phyloP scores from a whole-genome alignment of 2,329 filamentous ascomycete species.

The Lasiodiplodia citricola region DNA sequence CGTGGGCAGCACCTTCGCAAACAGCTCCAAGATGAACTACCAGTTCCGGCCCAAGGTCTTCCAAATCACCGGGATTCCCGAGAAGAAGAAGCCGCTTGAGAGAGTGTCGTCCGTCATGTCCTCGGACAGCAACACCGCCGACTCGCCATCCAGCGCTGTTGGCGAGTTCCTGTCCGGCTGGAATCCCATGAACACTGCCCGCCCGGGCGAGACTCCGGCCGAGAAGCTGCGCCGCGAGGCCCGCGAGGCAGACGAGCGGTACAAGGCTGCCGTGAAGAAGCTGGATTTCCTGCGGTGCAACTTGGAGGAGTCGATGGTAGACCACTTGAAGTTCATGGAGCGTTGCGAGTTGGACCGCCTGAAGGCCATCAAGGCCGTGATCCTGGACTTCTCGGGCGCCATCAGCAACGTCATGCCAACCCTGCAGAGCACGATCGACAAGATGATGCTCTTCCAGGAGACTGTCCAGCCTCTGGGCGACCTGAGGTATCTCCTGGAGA shows the following conservation, averaged over 20 bases:
- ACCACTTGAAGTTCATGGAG: constrained; percentile 94
- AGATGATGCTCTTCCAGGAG: constrained; percentile 99
- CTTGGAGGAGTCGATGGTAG: constrained; percentile 92
- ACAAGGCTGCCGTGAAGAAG: constrained; percentile 84
- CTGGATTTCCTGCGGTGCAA: constrained; percentile 91
- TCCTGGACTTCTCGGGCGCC: constrained; percentile 95
- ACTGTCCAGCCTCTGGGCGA: constrained; percentile 94
- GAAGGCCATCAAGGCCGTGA: constrained; percentile 97
- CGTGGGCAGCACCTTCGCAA: constrained; percentile 93
- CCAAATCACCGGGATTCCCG: constrained; percentile 82
- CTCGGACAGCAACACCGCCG: constrained; percentile 58
- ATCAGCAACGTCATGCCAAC: constrained; percentile 98
- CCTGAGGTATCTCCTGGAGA: constrained; percentile 91
- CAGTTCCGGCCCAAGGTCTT: constrained; percentile 96
- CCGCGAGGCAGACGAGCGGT: constrained; percentile 87
- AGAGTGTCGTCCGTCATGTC: constrained; percentile 76
- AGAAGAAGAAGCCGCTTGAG: constrained; percentile 77
- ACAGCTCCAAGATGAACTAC: constrained; percentile 96
- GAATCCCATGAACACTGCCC: constrained; percentile 87
- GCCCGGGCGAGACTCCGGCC: constrained; percentile 91
- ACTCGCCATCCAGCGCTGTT: constrained; percentile 83
- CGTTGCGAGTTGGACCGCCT: constrained; percentile 94
- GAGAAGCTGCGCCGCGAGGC: constrained; percentile 89
- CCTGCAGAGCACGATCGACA: constrained; percentile 92
- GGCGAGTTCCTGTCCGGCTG: constrained; percentile 90